Base-by-base conservation (phyloP, 73 alveolate species). In the Blepharisma stoltei region DNA sequence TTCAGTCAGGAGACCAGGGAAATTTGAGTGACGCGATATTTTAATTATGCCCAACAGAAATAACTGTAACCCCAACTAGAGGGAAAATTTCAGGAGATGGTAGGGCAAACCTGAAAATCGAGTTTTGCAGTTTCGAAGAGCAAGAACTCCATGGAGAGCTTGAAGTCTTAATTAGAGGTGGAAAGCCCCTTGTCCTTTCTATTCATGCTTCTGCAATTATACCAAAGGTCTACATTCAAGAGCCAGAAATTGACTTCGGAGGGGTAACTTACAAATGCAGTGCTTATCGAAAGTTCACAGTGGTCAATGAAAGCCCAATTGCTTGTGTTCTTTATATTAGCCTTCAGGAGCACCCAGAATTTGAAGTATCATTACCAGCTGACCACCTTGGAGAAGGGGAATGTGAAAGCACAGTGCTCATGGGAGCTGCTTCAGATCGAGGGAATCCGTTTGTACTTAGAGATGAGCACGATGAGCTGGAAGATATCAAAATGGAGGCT, bases 91-190 rank as follows among this genome's bases (percentile, higher is more conserved):
- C 89, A 9, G 89, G 95, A 25, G 98, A 96, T 83, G 86, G 84
- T 54, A 77, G 85, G 55, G 86, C 80, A 81, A 89, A 81, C 78
- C 85, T 96, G 50, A 88, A 88, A 69, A 96, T 95, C 37, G 86
- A 92, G 70, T 94, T 92, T 78, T 71, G 85, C 55, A 89, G 95
- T 6, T 86, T 87, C 69, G 97, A 85, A 49, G 97, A 95, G 60
- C 86, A 92, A 54, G 97, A 92, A 67, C 83, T 94, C 73, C 78
- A 84, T 6, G 87, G 96, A 8, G 98, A 94, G 75, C 89, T 96
- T 55, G 90, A 94, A 18, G 95, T 96, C 21, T 85, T 89, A 50
- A 92, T 96, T 37, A 88, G 99, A 84, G 99, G 99, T 7, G 98
- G 98, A 14, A 92, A 91, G 70, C 86, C 94, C 18, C 75, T 96